These are phyloP conservation scores for Limnanthes douglasii DNA, from an alignment of 345 rosid species.

Conservation along the genomic window DNA sequence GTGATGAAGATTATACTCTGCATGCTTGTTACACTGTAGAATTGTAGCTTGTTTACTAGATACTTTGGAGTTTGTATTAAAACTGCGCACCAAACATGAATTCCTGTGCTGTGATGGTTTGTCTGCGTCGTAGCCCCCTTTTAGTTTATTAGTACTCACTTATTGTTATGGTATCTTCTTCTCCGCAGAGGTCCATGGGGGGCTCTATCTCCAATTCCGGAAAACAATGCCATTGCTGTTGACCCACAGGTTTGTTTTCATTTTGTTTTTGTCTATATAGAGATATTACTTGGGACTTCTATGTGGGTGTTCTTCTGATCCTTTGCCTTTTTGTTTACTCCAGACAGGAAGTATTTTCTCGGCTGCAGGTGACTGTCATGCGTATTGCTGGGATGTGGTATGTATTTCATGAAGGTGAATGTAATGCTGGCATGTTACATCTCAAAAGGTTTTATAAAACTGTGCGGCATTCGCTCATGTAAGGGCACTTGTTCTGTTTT, in stretches of 20 bases:
- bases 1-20: no score
- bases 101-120: no score
- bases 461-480: background rate
- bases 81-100: no score
- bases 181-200: slow-evolving; percentile 88
- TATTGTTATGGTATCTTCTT: slow-evolving; percentile 5
- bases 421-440: background rate
- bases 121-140: no score
- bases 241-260: slow-evolving; percentile 40
- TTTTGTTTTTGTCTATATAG: background rate
- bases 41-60: no score
- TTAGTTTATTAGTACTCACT: slow-evolving; percentile 1
- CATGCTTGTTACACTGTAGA: no score
- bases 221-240: slow-evolving; percentile 69
- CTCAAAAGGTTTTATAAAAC: background rate
- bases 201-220: slow-evolving; percentile 86
- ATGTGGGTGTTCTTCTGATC: background rate
- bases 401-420: slow-evolving; percentile 22
- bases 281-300: no score
- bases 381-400: slow-evolving; percentile 99
- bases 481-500: background rate
- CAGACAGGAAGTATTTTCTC: slow-evolving; percentile 72
- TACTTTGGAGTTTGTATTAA: no score
- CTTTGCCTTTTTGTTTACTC: slow-evolving; percentile 10
- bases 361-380: slow-evolving; percentile 88